Base-by-base conservation (phyloP, 768 basidiomycete species). In the Naganishia randhawae region DNA sequence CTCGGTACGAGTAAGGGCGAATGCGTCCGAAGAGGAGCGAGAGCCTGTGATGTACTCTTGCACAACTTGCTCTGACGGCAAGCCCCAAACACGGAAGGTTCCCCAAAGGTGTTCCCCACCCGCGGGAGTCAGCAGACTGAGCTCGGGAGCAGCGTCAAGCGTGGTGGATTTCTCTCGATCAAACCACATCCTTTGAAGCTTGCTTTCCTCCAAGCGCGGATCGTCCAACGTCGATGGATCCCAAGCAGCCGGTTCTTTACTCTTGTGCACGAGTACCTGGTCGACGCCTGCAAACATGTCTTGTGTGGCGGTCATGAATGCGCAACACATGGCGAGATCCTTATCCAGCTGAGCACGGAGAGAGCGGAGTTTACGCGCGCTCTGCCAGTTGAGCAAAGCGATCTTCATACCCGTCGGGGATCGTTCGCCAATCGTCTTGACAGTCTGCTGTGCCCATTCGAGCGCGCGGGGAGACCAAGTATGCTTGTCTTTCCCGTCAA, bases 401-500 rank as follows among this genome's bases (percentile, higher is more conserved):
- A 98, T 89, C 77, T 90, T 91, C 72, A 97, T 83, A 73, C 92
- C 93, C 0, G 94, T 96, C 13, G 95, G 95, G 80, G 92, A 93
- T 48, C 91, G 86, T 72, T 84, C 71, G 45, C 85, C 82, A 67
- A 99, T 81, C 35, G 82, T 81, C 16, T 82, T 81, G 67, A 90
- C 79, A 3, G 92, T 92, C 66, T 84, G 78, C 67, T 81, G 78
- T 6, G 95, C 94, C 93, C 94, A 98, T n/a, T 66, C 52, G 22
- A 37, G 27, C 41, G 69, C 63, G 61, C 92, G 82, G 13, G 79
- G 81, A n/a, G 54, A 50, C 80, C 76, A 74, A 84, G 72, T 83
- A 19, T 81, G 73, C 37, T 35, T 39, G 64, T 71, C 72, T 39
- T 76, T 69, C 14, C 57, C 70, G 35, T 73, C 73, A n/a, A 57